phyloP scores from a whole-genome alignment of 2,329 filamentous ascomycete genomes.

The Chaetomiaceae sp. region DNA sequence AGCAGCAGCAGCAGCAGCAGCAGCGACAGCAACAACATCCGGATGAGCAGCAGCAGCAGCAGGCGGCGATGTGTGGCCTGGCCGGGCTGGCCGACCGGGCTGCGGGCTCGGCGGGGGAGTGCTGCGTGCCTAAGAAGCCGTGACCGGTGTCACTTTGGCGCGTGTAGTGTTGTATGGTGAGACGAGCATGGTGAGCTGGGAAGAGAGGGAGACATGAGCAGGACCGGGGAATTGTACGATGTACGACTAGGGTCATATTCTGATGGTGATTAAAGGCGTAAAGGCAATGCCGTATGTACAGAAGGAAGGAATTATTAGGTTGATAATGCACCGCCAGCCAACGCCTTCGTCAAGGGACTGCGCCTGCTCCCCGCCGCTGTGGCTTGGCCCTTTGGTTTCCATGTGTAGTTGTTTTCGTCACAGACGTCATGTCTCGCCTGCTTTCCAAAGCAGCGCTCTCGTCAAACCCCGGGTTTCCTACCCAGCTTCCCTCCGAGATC shows the following conservation, averaged over 20 bases:
- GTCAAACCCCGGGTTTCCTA: not conserved
- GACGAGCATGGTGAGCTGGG: too few relatives aligned
- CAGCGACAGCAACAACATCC: not conserved
- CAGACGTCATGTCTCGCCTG: slow-evolving; percentile 13
- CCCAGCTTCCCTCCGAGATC: not conserved
- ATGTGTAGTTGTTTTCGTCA: slow-evolving; percentile 14
- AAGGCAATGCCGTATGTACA: too few relatives aligned
- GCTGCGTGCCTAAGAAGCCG: slow-evolving; percentile 12
- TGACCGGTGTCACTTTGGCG: too few relatives aligned
- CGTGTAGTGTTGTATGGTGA: too few relatives aligned
- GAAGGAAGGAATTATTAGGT: too few relatives aligned
- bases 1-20: not conserved
- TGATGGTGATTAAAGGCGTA: too few relatives aligned
- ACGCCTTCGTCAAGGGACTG: not conserved
- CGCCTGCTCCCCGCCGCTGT: not conserved
- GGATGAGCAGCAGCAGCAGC: not conserved
- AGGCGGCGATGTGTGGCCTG: not conserved
- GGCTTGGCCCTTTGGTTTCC: not conserved
- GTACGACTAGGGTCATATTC: too few relatives aligned
- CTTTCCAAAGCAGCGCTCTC: not conserved
- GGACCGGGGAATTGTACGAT: too few relatives aligned
- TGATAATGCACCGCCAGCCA: not conserved
- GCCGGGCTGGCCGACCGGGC: slow-evolving; percentile 8
- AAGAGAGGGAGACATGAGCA: too few relatives aligned
- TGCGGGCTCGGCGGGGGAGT: slow-evolving; percentile 10